These are phyloP conservation scores for Phytopythium mirpurense DNA, from an alignment of 352 stramenopile genomes.

Conservation along the genomic window DNA sequence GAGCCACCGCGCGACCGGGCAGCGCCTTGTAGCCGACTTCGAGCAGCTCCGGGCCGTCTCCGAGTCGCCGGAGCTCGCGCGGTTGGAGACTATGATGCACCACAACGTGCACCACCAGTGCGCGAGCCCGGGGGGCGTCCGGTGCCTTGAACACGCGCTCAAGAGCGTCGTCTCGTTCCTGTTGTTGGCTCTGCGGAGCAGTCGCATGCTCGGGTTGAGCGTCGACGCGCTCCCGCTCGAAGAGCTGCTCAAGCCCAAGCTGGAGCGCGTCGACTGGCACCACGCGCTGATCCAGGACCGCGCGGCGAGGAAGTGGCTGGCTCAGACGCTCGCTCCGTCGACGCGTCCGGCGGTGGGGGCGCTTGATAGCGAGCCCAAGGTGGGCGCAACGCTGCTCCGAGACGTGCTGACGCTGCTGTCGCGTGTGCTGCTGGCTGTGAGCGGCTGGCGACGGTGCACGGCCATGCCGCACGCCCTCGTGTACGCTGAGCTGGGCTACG, in stretches of 20 bases:
- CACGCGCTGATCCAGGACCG: slow-evolving; percentile 21
- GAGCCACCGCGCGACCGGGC: slow-evolving; percentile 14
- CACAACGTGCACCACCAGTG: slow-evolving; percentile 53
- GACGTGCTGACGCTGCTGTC: slow-evolving; percentile 40
- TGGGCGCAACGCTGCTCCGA: slow-evolving; percentile 15
- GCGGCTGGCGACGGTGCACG: slow-evolving; percentile 39
- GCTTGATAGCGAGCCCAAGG: background rate
- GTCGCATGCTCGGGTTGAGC: background rate
- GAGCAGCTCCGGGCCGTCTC: slow-evolving; percentile 20
- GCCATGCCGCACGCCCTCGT: slow-evolving; percentile 26
- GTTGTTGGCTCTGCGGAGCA: background rate
- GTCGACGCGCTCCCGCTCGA: background rate
- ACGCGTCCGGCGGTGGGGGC: slow-evolving; percentile 8
- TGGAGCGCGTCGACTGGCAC: slow-evolving; percentile 2
- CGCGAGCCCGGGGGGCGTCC: slow-evolving; percentile 21
- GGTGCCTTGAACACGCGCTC: slow-evolving; percentile 25
- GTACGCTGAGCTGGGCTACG: slow-evolving; percentile 38
- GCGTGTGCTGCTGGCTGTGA: slow-evolving; percentile 36
- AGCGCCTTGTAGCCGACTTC: slow-evolving; percentile 14
- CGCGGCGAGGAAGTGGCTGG: slow-evolving; percentile 30
- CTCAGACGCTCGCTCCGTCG: slow-evolving; percentile 16
- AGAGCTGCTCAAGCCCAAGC: slow-evolving; percentile 6
- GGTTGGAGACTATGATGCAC: slow-evolving; percentile 46
- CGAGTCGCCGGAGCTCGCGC: slow-evolving; percentile 22
- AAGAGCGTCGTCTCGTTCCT: slow-evolving; percentile 10